phyloP scores from a whole-genome alignment of 495 filamentous ascomycete genomes.

The Aspergillus carlsbadensis region DNA sequence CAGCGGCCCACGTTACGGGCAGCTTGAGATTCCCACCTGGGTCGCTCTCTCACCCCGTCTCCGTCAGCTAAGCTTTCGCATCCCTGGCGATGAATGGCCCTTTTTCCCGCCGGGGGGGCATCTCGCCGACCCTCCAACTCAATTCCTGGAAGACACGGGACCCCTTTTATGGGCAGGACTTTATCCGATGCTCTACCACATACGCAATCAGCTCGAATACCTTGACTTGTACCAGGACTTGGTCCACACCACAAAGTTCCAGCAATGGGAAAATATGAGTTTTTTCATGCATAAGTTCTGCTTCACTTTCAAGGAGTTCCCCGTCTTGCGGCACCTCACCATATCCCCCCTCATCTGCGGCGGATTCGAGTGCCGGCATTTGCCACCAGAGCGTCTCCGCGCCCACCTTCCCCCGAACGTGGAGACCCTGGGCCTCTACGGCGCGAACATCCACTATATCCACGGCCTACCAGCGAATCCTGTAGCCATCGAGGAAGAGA shows the following conservation, averaged over 20 bases:
- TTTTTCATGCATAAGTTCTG: too few species aligned
- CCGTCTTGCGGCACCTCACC: background rate
- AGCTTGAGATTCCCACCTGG: background rate
- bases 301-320: background rate
- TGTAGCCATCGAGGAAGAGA: background rate
- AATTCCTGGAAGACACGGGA: background rate
- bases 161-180: background rate
- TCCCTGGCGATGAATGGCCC: background rate
- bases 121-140: too few species aligned
- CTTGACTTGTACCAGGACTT: background rate
- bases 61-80: background rate
- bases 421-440: constrained; percentile 1
- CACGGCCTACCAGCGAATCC: background rate
- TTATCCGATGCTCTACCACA: background rate
- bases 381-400: background rate
- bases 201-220: background rate
- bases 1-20: background rate
- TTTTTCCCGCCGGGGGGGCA: too few species aligned
- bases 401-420: background rate
- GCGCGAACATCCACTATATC: background rate
- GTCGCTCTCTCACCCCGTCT: background rate
- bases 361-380: background rate
- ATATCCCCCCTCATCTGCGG: background rate
- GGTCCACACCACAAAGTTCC: too few species aligned
- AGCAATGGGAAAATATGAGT: too few species aligned